A percentile compares a stretch with the other conserved stretches of the same genome.
Evolutionary conservation across 805 yeast species (phyloP).

Genomic region (Kurtzmaniella cleridarum): DNA sequence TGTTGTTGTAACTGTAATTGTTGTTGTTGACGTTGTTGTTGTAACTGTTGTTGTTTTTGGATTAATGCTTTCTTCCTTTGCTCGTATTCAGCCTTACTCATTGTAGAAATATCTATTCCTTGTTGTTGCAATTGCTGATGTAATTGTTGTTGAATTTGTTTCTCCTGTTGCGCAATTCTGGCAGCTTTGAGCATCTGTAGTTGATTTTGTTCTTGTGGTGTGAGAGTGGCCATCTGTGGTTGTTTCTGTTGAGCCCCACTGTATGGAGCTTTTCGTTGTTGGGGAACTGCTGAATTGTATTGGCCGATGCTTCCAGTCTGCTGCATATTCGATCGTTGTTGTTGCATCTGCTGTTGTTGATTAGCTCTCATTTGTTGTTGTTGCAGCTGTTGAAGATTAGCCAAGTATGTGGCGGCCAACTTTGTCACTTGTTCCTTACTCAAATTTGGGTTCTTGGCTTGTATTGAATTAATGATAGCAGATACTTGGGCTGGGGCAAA

Average conservation of each 20-base stretch:
- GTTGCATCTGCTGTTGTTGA: conserved; percentile 12
- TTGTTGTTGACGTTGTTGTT: conserved; percentile 8
- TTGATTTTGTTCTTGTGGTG: conserved; percentile 40
- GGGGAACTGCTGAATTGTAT: not conserved
- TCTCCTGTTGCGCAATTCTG: conserved; percentile 25
- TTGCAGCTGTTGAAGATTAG: conserved; percentile 52
- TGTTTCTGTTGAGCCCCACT: conserved; percentile 10
- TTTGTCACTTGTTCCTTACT: conserved; percentile 61
- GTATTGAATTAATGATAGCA: conserved; percentile 59
- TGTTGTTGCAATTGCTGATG: conserved; percentile 17
- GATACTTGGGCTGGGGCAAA: conserved; percentile 62
- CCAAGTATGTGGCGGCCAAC: conserved; percentile 59
- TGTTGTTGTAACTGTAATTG: conserved; percentile 1
- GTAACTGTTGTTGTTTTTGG: conserved; percentile 26
- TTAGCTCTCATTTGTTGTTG: conserved; percentile 27
- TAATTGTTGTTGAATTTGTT: conserved; percentile 19
- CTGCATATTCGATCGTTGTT: conserved; percentile 1
- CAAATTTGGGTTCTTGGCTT: conserved; percentile 58
- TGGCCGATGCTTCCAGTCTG: conserved; percentile 7
- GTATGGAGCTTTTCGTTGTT: conserved; percentile 1
- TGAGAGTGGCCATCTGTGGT: conserved; percentile 31
- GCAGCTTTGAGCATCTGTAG: conserved; percentile 36
- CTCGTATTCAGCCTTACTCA: conserved; percentile 30
- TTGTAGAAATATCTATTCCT: conserved; percentile 18
- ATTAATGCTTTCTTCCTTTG: conserved; percentile 31